Percentiles rank a stretch among this genome's conserved stretches.
phyloP scores from a whole-genome alignment of 2,329 filamentous ascomycete genomes.

The Corinectria fuckeliana region DNA sequence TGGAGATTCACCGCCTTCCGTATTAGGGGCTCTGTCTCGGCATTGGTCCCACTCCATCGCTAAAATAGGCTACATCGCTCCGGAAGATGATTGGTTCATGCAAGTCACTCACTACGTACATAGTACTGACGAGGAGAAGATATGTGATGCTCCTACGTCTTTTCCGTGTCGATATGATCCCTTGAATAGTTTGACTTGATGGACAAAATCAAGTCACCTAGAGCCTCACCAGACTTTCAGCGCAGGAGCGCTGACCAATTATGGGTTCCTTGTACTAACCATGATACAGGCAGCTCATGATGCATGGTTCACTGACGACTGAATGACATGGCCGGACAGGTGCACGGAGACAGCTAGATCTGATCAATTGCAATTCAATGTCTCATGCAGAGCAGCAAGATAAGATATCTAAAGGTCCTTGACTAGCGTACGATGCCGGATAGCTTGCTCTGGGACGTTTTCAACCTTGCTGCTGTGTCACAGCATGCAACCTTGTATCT shows the following conservation, averaged over 20 bases:
- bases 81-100: slow-evolving; percentile 27
- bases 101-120: background rate
- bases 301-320: background rate
- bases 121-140: background rate
- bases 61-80: slow-evolving; percentile 4
- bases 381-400: background rate
- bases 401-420: background rate
- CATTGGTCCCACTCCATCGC: background rate
- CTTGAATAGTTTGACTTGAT: background rate
- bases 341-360: background rate
- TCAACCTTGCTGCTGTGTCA: background rate
- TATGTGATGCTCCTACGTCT: background rate
- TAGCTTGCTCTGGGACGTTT: background rate
- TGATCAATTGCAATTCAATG: background rate
- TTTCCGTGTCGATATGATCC: background rate
- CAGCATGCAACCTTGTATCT: background rate
- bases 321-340: background rate
- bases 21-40: slow-evolving; percentile 5
- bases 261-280: background rate
- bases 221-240: background rate
- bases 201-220: too few relatives aligned
- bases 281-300: background rate
- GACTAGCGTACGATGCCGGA: too few relatives aligned
- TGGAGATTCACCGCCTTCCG: slow-evolving; percentile 35
- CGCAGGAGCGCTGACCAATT: background rate